Evolutionary conservation across 805 yeast genomes (phyloP).

Genomic region (Sugiyamaella boreocaroliniensis): DNA sequence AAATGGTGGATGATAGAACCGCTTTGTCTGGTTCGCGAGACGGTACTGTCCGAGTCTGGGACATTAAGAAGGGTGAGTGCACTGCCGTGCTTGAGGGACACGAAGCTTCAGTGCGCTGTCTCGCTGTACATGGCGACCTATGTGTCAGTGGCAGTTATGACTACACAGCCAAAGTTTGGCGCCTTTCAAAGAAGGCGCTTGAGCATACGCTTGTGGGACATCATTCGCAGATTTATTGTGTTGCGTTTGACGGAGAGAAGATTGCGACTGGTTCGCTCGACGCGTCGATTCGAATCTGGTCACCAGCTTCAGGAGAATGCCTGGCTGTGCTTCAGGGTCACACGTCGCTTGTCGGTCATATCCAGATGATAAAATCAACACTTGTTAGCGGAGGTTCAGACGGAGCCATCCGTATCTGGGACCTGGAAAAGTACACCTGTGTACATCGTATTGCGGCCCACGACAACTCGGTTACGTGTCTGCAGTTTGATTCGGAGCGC

Average conservation of each 20-base stretch:
- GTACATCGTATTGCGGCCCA: constrained; percentile 51
- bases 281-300: constrained; percentile 93
- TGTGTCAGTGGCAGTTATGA: constrained; percentile 87
- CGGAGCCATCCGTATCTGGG: constrained; percentile 79
- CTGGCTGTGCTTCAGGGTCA: constrained; percentile 71
- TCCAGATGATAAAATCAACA: constrained; percentile 63
- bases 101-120: constrained; percentile 65
- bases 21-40: constrained; percentile 90
- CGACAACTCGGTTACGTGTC: constrained; percentile 38
- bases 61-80: constrained; percentile 84
- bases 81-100: constrained; percentile 65
- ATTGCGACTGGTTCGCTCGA: constrained; percentile 96
- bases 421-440: constrained; percentile 72
- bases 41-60: constrained; percentile 90
- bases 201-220: constrained; percentile 90
- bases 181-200: constrained; percentile 81
- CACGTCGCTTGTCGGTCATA: constrained; percentile 86
- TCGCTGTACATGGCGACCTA: constrained; percentile 58
- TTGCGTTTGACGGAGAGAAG: constrained; percentile 83
- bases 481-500: constrained; percentile 34
- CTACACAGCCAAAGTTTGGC: constrained; percentile 88
- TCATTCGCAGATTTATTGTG: constrained; percentile 80
- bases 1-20: constrained; percentile 70
- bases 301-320: constrained; percentile 79
- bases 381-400: constrained; percentile 81